These are phyloP conservation scores for Lathyrus tuberosus DNA, from an alignment of 306 rosid species.

Conservation along the genomic window DNA sequence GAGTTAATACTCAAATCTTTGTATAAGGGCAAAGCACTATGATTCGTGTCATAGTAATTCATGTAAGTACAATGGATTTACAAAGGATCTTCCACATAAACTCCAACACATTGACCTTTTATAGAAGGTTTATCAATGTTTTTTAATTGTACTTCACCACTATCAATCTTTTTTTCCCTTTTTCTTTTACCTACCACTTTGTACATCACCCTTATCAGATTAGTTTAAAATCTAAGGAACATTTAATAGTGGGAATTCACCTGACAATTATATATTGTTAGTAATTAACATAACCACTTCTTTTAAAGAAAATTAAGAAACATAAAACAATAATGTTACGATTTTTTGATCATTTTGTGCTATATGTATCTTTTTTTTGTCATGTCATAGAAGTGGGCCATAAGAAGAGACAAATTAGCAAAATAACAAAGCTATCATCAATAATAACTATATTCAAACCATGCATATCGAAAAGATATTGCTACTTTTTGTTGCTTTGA, in stretches of 20 bases:
- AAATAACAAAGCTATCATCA: constrained; percentile 28
- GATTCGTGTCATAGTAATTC: constrained; percentile 24
- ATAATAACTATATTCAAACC: constrained; percentile 31
- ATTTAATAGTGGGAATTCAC: constrained; percentile 62
- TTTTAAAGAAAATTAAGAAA: constrained; percentile 11
- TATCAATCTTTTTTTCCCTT: constrained; percentile 26
- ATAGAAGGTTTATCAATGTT: constrained; percentile 39
- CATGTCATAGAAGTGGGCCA: constrained; percentile 53
- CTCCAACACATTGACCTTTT: constrained; percentile 40
- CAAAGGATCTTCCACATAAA: constrained; percentile 35
- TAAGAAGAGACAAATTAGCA: constrained; percentile 35
- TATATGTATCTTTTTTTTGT: constrained; percentile 35
- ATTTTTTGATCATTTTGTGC: constrained; percentile 52
- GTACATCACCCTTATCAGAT: constrained; percentile 54
- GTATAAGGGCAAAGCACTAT: not conserved
- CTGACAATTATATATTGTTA: constrained; percentile 35
- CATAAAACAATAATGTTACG: constrained; percentile 37
- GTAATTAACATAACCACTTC: constrained; percentile 10
- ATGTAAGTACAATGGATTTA: constrained; percentile 22
- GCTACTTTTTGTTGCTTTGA: constrained; percentile 43
- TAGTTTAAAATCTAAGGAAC: constrained; percentile 45
- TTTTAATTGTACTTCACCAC: constrained; percentile 47
- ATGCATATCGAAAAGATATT: constrained; percentile 29
- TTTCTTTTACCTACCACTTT: constrained; percentile 35
- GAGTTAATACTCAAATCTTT: not conserved